Percentiles rank a stretch among this genome's conserved stretches.
phyloP scores from a whole-genome alignment of 257 asterid genomes.

The Plantago ovata region DNA sequence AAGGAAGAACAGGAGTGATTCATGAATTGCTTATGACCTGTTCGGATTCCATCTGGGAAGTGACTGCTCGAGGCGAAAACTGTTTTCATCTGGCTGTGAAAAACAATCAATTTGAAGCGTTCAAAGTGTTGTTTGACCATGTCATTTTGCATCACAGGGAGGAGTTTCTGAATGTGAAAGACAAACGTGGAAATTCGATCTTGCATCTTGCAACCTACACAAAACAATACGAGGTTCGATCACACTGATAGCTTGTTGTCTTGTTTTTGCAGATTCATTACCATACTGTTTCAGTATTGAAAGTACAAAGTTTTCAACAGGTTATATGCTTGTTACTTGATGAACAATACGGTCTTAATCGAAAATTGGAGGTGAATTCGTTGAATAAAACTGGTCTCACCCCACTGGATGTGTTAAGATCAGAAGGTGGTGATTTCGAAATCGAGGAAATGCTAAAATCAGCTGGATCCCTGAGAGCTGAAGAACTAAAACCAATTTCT shows the following conservation, averaged over 20 bases:
- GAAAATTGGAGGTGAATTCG: conserved; percentile 32
- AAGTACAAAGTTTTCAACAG: conserved; percentile 16
- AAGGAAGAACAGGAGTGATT: conserved; percentile 20
- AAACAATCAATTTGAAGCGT: conserved; percentile 9
- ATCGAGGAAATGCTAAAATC: conserved; percentile 39
- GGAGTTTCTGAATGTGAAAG: conserved; percentile 23
- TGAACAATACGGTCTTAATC: conserved; percentile 18
- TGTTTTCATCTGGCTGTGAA: conserved; percentile 22
- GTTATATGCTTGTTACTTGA: conserved; percentile 40
- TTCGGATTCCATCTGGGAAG: conserved; percentile 13
- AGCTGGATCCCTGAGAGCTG: conserved; percentile 25
- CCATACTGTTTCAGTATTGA: conserved; percentile 7
- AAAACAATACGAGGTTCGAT: conserved; percentile 39
- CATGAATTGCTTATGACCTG: conserved; percentile 17
- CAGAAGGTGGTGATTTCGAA: conserved; percentile 40
- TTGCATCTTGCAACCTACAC: conserved; percentile 33
- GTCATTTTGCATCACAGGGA: conserved; percentile 10
- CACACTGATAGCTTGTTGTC: background rate
- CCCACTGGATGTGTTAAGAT: conserved; percentile 35
- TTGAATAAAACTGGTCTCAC: conserved; percentile 41
- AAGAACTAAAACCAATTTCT: background rate
- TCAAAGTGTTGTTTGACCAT: conserved; percentile 14
- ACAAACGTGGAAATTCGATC: conserved; percentile 26
- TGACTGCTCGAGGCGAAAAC: conserved; percentile 23
- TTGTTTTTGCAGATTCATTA: conserved; percentile 21